Conservation (phyloP, 2,329 filamentous ascomycete genomes). For the Colletotrichum chlorophyti region DNA sequence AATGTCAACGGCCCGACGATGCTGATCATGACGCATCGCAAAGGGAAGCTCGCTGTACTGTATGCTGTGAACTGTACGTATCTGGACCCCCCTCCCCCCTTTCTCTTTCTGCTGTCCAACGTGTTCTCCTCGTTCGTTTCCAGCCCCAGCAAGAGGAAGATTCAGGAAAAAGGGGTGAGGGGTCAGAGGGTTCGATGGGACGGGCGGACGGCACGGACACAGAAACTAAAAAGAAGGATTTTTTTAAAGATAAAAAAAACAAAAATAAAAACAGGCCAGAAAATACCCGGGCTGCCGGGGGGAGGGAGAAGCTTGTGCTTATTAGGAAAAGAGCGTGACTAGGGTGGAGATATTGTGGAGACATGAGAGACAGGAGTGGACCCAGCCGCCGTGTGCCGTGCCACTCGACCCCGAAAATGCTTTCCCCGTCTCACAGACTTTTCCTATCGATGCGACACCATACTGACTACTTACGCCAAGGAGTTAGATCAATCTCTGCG, state of each 20-base stretch:
- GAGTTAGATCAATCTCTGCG: constrained; percentile 25
- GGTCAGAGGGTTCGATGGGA: constrained; percentile 3
- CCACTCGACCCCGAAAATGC: constrained; percentile 26
- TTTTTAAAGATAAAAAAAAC: not conserved
- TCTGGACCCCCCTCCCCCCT: no score
- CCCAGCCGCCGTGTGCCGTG: constrained; percentile 23
- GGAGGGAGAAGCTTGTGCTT: constrained; percentile 16
- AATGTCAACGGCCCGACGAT: not conserved
- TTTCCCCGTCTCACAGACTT: constrained; percentile 24
- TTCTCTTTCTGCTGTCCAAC: no score
- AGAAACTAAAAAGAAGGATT: no score
- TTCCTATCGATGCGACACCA: constrained; percentile 12
- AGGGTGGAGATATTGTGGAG: constrained; percentile 17
- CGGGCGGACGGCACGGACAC: constrained; percentile 9
- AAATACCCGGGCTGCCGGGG: constrained; percentile 25
- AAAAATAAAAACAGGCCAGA: constrained; percentile 3
- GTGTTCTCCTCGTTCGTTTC: constrained; percentile 22
- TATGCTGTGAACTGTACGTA: not conserved
- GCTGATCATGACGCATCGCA: not conserved
- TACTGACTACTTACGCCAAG: constrained; percentile 25
- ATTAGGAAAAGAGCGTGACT: constrained; percentile 22
- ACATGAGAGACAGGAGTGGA: constrained; percentile 16
- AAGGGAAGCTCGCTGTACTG: not conserved
- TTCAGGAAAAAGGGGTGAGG: no score
- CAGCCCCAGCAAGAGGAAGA: not conserved